Evolutionary conservation across 2,329 filamentous ascomycete genomes (phyloP).

Genomic region (Cercospora beticola): DNA sequence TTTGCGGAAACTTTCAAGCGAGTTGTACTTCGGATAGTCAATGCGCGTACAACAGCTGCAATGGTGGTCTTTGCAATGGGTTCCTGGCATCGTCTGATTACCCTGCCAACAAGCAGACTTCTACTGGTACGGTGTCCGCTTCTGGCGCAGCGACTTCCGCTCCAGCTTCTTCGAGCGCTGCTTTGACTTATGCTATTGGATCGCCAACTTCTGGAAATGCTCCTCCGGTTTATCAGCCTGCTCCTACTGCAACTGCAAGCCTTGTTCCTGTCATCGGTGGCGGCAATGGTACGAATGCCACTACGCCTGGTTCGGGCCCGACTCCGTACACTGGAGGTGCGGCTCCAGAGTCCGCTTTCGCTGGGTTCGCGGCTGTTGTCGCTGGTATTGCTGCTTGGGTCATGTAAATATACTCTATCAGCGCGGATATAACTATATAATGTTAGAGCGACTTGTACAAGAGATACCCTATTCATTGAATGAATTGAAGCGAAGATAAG

Average conservation of each 20-base stretch:
- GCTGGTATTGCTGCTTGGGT: conserved; percentile 15
- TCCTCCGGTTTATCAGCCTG: neutral
- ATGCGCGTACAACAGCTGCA: conserved; percentile 31
- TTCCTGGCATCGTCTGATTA: neutral
- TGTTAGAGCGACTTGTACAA: neutral
- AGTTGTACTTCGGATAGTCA: conserved; percentile 24
- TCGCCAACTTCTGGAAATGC: neutral
- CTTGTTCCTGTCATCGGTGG: neutral
- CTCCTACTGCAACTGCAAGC: neutral
- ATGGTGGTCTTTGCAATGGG: conserved; percentile 28
- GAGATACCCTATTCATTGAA: neutral
- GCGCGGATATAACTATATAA: neutral
- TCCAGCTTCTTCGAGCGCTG: neutral
- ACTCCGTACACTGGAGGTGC: conserved; percentile 10
- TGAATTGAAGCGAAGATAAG: neutral
- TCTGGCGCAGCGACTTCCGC: neutral
- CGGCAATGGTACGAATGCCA: neutral
- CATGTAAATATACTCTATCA: neutral
- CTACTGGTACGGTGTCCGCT: neutral
- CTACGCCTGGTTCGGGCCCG: neutral
- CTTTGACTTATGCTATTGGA: neutral
- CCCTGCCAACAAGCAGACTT: neutral
- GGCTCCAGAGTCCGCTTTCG: neutral
- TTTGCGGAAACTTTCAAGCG: conserved; percentile 30
- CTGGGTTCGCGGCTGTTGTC: conserved; percentile 4